Base-by-base conservation (phyloP, 73 alveolate genomes). In the Stentor coeruleus region DNA sequence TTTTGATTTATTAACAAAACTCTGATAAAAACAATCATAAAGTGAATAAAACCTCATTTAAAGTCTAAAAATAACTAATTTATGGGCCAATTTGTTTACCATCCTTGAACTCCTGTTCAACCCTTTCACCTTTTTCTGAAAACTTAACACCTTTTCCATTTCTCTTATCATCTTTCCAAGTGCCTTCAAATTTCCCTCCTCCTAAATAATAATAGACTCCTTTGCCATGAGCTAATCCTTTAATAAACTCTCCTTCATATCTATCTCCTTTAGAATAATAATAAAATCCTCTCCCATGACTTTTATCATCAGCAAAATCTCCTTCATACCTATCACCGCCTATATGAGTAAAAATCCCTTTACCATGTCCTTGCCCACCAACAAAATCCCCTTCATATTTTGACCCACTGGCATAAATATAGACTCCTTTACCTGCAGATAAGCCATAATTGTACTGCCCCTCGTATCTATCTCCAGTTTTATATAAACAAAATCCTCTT, bases 241-340 rank as follows among this genome's bases (percentile, higher is more conserved):
- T n/a, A n/a, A n/a, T n/a, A n/a, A n/a, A 89, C 39, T 90, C 88
- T 39, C 95, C 95, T 72, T 90, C 95, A 77, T 90, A 90, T 79
- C 87, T 83, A 77, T 87, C 93, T 26, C 95, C 95, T 77, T 77
- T 84, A 36, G 41, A 77, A 72, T 88, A 88, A 75, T 88, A 38
- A 74, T 85, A 88, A 26, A 88, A 39, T 81, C 91, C 91, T 81
- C 59, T 86, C 3, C 96, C 96, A 66, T 73, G 59, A 35, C 93
- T 87, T 73, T 90, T 88, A 0, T 86, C 90, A 75, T 85, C 90
- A 6, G 37, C 74, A 77, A 85, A 85, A 31, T 81, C 87, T 6
- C 90, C 90, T 38, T 85, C 86, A 77, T 77, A 85, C 66, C 87
- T 85, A 77, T 85, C 90, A 2, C 87, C 87, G 58, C 39, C 60